Evolutionary conservation across 2,329 filamentous ascomycete genomes (phyloP).

Genomic region (Aspergillus hiratsukae): DNA sequence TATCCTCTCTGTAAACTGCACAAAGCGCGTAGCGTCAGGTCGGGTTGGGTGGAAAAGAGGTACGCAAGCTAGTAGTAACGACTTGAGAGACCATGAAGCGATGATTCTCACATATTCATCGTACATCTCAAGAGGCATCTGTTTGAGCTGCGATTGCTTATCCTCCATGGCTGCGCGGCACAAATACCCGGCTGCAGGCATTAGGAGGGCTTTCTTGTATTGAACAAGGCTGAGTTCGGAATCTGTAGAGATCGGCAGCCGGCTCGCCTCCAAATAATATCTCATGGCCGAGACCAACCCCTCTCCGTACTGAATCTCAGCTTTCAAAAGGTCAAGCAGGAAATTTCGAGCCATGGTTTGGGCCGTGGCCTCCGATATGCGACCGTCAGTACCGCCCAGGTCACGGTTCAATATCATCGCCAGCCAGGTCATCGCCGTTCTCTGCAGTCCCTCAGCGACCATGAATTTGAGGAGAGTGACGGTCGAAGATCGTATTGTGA

Average conservation of each 20-base stretch:
- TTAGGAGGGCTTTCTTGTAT: slow-evolving; percentile 17
- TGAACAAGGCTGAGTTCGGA: slow-evolving; percentile 3
- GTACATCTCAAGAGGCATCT: slow-evolving; percentile 27
- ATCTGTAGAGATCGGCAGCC: slow-evolving; percentile 14
- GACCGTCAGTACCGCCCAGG: slow-evolving; percentile 22
- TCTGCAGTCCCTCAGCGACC: slow-evolving; percentile 33
- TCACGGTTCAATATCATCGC: slow-evolving; percentile 24
- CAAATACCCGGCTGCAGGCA: slow-evolving; percentile 22
- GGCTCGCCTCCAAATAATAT: slow-evolving; percentile 25
- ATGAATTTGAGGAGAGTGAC: slow-evolving; percentile 36
- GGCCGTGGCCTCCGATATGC: slow-evolving; percentile 17
- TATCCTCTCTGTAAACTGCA: slow-evolving; percentile 23
- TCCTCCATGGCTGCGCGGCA: slow-evolving; percentile 21
- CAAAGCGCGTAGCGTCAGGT: slow-evolving; percentile 28
- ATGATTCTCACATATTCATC: slow-evolving; percentile 28
- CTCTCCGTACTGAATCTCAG: slow-evolving; percentile 31
- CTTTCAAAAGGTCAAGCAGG: slow-evolving; percentile 28
- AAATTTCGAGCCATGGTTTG: slow-evolving; percentile 22
- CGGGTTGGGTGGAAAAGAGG: slow-evolving; percentile 36
- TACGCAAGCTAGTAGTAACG: slow-evolving; percentile 26
- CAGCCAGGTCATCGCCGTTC: slow-evolving; percentile 33
- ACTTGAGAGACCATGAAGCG: slow-evolving; percentile 18
- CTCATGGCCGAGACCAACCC: slow-evolving; percentile 29
- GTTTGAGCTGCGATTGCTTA: slow-evolving; percentile 17
- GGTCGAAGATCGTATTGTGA: slow-evolving; percentile 24